Percentiles rank a stretch among this genome's conserved stretches.
These are phyloP conservation scores for Podospora sp. DNA, from an alignment of 495 filamentous ascomycete species.

Conservation along the genomic window DNA sequence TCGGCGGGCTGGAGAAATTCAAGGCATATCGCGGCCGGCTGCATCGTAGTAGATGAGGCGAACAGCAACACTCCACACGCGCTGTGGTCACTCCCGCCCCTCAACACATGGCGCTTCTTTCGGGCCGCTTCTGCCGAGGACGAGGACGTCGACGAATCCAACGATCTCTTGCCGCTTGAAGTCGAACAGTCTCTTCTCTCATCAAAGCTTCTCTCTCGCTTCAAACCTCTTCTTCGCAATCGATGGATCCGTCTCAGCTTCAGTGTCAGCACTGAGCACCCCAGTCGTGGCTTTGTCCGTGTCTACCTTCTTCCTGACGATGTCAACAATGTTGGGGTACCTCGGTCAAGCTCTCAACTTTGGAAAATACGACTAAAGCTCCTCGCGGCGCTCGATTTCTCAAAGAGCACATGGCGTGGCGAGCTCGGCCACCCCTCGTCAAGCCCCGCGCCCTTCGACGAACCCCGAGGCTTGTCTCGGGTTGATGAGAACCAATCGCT, in stretches of 20 bases:
- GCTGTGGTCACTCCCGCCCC: conserved; percentile 8
- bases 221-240: conserved; percentile 31
- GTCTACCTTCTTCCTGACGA: conserved; percentile 72
- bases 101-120: conserved; percentile 32
- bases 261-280: conserved; percentile 19
- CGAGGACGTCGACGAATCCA: background rate
- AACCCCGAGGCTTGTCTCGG: background rate
- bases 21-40: conserved; percentile 42
- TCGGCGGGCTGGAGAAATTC: background rate
- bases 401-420: conserved; percentile 60
- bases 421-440: conserved; percentile 9
- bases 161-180: conserved; percentile 21
- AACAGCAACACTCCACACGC: conserved; percentile 5
- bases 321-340: conserved; percentile 54
- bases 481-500: conserved; percentile 55
- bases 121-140: background rate
- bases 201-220: conserved; percentile 30
- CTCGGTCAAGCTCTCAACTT: conserved; percentile 44
- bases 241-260: conserved; percentile 51
- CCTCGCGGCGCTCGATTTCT: conserved; percentile 60
- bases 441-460: background rate
- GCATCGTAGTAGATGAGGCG: conserved; percentile 32
- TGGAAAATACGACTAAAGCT: conserved; percentile 53
- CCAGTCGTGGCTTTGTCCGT: conserved; percentile 45
- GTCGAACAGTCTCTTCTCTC: conserved; percentile 40